Conservation (phyloP, 148 eudicot genomes). For the Talinum fruticosum region DNA sequence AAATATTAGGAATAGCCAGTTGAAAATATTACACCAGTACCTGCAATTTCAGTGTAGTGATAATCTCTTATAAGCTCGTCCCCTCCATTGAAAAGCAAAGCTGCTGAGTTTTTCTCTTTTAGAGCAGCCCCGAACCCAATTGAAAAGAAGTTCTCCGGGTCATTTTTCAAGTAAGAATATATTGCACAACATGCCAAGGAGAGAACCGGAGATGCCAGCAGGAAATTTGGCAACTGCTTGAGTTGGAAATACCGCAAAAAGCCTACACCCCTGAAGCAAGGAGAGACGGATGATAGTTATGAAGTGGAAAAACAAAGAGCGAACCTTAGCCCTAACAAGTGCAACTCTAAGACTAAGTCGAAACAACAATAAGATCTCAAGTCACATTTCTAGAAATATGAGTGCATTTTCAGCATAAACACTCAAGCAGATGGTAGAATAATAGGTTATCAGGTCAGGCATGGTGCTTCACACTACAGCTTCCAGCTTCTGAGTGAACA, state of each 20-base stretch:
- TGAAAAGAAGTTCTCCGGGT: constrained; percentile 51
- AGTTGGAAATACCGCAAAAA: constrained; percentile 79
- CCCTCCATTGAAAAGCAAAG: constrained; percentile 21
- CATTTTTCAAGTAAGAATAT: constrained; percentile 50
- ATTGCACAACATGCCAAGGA: constrained; percentile 68
- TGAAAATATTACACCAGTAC: constrained; percentile 24
- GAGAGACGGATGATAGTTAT: constrained; percentile 10
- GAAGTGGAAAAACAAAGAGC: background rate
- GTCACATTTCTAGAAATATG: background rate
- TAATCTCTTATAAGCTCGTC: constrained; percentile 17
- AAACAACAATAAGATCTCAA: background rate
- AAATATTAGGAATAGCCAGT: background rate
- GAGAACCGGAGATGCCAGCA: constrained; percentile 83
- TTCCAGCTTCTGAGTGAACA: background rate
- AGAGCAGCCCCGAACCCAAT: constrained; percentile 58
- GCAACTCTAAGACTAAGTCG: background rate
- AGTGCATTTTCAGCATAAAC: background rate
- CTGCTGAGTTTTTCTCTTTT: constrained; percentile 24
- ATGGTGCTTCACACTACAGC: background rate
- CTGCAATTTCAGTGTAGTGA: constrained; percentile 35
- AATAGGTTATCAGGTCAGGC: background rate
- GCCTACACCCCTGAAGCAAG: constrained; percentile 81
- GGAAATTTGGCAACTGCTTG: constrained; percentile 89
- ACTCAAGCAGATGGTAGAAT: background rate
- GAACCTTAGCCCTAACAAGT: background rate